Evolutionary conservation across 2,329 filamentous ascomycete species (phyloP).

Genomic region (Aspergillus quadrilineatus): DNA sequence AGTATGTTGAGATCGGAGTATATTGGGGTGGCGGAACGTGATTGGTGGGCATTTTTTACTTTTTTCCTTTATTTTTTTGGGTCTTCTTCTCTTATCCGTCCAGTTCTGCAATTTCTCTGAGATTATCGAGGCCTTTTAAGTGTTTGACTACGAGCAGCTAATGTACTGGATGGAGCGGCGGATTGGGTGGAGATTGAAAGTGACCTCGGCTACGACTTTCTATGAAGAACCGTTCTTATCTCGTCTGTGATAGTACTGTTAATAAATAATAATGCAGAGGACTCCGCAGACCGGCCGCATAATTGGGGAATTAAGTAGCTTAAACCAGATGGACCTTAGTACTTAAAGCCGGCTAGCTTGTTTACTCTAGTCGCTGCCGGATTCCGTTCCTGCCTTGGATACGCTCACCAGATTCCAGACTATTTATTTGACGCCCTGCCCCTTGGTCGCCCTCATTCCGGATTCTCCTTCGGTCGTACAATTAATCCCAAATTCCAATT

Average conservation of each 20-base stretch:
- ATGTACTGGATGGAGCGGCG: not conserved
- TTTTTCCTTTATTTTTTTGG: slow-evolving; percentile 7
- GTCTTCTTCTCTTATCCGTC: not conserved
- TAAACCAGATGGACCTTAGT: not conserved
- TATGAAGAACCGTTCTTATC: not conserved
- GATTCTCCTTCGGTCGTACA: slow-evolving; percentile 2
- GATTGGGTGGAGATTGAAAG: not conserved
- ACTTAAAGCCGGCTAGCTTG: not conserved
- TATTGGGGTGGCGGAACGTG: slow-evolving; percentile 22
- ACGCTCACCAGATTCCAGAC: not conserved
- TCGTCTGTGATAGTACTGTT: not conserved
- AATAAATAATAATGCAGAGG: not conserved
- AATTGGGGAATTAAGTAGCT: not conserved
- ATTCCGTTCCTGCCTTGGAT: slow-evolving; percentile 9
- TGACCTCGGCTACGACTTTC: not conserved
- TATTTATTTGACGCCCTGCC: slow-evolving; percentile 6
- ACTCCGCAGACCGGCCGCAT: not conserved
- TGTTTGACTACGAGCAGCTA: too few relatives aligned
- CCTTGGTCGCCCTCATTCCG: slow-evolving; percentile 3
- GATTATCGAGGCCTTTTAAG: too few relatives aligned
- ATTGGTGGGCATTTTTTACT: slow-evolving; percentile 1
- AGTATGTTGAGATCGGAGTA: slow-evolving; percentile 39
- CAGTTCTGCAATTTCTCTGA: not conserved
- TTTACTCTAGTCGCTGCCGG: not conserved
- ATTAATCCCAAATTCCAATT: slow-evolving; percentile 2